Percentiles rank a stretch among this genome's conserved stretches.
Evolutionary conservation across 495 filamentous ascomycete genomes (phyloP).

Genomic region (Aspergillus homomorphus): DNA sequence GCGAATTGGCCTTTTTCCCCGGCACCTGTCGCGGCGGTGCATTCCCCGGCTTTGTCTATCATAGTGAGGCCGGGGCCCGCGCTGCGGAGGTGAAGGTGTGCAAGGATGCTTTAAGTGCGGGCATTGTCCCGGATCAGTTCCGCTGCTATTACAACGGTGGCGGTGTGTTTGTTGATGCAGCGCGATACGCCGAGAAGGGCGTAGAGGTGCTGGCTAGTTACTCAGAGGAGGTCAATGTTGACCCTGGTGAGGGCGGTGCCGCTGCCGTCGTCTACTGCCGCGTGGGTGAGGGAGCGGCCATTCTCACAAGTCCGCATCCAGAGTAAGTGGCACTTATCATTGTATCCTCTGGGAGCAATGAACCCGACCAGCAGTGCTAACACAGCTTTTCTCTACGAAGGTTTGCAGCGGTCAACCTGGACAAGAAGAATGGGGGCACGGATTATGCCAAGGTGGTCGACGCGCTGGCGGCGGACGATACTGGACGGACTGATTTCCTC

Average conservation of each 20-base stretch:
- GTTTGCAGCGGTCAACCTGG: constrained; percentile 79
- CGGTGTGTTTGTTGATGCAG: constrained; percentile 86
- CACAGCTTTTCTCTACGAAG: constrained; percentile 36
- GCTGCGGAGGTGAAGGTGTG: constrained; percentile 66
- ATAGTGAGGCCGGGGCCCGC: constrained; percentile 80
- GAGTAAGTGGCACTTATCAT: constrained; percentile 59
- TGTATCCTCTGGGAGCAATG: not conserved
- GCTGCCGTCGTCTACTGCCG: constrained; percentile 88
- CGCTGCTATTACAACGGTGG: constrained; percentile 91
- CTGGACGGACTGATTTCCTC: constrained; percentile 67
- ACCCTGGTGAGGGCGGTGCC: constrained; percentile 57
- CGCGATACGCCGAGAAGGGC: constrained; percentile 54
- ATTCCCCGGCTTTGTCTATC: constrained; percentile 87
- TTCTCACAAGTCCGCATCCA: constrained; percentile 88
- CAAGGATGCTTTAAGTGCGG: constrained; percentile 54
- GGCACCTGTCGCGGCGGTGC: constrained; percentile 82
- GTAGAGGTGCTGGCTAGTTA: constrained; percentile 85
- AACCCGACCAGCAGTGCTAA: too few species aligned
- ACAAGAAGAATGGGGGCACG: constrained; percentile 55
- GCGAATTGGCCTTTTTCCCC: constrained; percentile 87
- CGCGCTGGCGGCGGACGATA: constrained; percentile 67
- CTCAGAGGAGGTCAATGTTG: constrained; percentile 69
- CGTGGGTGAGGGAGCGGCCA: constrained; percentile 74
- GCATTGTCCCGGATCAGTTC: constrained; percentile 61
- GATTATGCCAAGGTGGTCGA: constrained; percentile 68